Base-by-base conservation (phyloP, 179 eudicot species). In the Nepenthes alata region DNA sequence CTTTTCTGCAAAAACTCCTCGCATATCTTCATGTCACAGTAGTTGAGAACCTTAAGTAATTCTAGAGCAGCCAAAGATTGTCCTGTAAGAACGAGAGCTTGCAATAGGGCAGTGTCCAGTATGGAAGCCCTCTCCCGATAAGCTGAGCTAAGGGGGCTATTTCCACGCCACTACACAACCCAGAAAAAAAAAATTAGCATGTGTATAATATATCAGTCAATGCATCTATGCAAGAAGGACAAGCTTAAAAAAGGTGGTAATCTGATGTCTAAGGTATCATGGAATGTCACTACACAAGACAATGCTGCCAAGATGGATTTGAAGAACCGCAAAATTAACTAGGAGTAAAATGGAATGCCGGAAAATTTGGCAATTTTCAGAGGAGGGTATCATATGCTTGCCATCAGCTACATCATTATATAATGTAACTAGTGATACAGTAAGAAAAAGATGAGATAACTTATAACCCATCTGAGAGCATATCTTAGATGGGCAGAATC, bases 71-170 rank as follows among this genome's bases (percentile, higher is more conserved):
- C 78, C 35, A 85, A 79, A 67, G 95, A 62, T 72, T 94, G 99
- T 35, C 97, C 99, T 49, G 99, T 94, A 47, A 90, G 78, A 63
- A 85, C 56, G 54, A 94, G 75, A 70, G 96, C 95, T 75, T 94
- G 99, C 38, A 94, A 83, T 60, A 94, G 81, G 52, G 96, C 95
- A 7, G 99, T 94, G 73, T 94, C 99, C 67, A 94, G 77, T 61
- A 85, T 79, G 61, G 99, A 81, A 57, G 97, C 99, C 79, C 89
- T 79, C 77, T 82, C 96, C 62, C 99, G 82, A 57, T 96, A 95
- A 71, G 85, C 84, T 53, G 96, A 94, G 74, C 90, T 82, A 37
- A 84, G 80, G 41, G 86, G 70, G 16, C 71, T 64, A 67, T 70
- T 78, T 61, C 82, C 69, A 72, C 99, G 90, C 38, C 83, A 85